phyloP scores from a whole-genome alignment of 2,329 filamentous ascomycete genomes.

The Aspergillus brunneoviolaceus region DNA sequence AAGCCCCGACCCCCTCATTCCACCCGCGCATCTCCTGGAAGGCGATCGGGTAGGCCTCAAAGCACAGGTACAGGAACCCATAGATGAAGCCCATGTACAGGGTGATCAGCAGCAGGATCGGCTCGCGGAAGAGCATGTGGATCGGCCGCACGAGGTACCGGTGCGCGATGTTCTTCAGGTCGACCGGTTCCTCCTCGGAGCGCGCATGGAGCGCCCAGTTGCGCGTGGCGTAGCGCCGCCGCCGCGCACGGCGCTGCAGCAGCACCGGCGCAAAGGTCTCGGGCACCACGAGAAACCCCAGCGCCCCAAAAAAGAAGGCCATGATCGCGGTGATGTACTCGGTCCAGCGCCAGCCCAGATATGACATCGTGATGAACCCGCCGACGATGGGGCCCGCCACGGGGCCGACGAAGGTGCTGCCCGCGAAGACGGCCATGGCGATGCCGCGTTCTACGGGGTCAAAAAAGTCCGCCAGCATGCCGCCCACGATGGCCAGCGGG shows the following conservation, averaged over 20 bases:
- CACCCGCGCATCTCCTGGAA: slow-evolving; percentile 46
- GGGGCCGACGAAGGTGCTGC: slow-evolving; percentile 52
- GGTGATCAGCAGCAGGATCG: slow-evolving; percentile 48
- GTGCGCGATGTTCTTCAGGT: slow-evolving; percentile 32
- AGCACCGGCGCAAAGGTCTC: slow-evolving; percentile 54
- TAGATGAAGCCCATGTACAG: slow-evolving; percentile 41
- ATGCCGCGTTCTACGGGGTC: slow-evolving; percentile 48
- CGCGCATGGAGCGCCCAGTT: slow-evolving; percentile 50
- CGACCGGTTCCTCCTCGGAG: slow-evolving; percentile 40
- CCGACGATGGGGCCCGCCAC: slow-evolving; percentile 51
- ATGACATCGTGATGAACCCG: slow-evolving; percentile 50
- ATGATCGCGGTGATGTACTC: slow-evolving; percentile 57
- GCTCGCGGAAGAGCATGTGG: slow-evolving; percentile 47
- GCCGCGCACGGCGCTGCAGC: slow-evolving; percentile 49
- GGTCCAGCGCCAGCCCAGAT: slow-evolving; percentile 60
- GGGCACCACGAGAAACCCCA: slow-evolving; percentile 49
- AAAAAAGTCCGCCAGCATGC: slow-evolving; percentile 53
- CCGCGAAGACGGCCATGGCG: slow-evolving; percentile 47
- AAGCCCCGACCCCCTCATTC: slow-evolving; percentile 41
- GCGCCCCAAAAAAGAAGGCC: slow-evolving; percentile 40
- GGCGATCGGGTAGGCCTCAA: slow-evolving; percentile 38
- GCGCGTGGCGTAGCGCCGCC: slow-evolving; percentile 48
- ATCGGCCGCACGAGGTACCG: slow-evolving; percentile 45
- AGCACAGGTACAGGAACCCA: slow-evolving; percentile 31
- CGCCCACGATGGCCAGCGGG: slow-evolving; percentile 52